These are phyloP conservation scores for Sicyos baderoa DNA, from an alignment of 306 rosid species.

Conservation along the genomic window DNA sequence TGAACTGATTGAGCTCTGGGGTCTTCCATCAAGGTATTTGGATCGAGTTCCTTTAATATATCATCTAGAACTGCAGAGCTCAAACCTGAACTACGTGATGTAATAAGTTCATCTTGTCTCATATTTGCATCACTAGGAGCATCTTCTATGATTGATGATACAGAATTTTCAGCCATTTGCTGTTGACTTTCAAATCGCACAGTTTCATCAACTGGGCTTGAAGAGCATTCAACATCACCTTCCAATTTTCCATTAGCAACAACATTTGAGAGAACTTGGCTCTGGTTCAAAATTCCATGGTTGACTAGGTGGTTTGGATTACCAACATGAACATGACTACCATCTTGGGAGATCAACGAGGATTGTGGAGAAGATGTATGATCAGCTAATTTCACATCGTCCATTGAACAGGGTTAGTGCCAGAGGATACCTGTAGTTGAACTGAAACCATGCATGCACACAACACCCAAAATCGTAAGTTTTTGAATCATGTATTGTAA, in stretches of 20 bases:
- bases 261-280: conserved; percentile 9
- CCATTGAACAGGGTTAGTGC: conserved; percentile 13
- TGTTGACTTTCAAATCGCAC: background rate
- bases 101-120: background rate
- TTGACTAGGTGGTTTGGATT: background rate
- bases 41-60: conserved; percentile 4
- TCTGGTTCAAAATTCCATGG: conserved; percentile 3
- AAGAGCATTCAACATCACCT: background rate
- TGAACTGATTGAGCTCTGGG: conserved; percentile 12
- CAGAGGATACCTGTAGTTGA: background rate
- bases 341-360: conserved; percentile 1
- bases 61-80: conserved; percentile 3
- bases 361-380: conserved; percentile 18
- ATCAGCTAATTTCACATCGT: conserved; percentile 17
- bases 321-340: background rate
- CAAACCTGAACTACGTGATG: background rate
- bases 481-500: background rate
- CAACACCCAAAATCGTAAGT: background rate
- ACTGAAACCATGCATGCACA: conserved; percentile 2
- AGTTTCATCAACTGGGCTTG: conserved; percentile 5
- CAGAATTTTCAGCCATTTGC: background rate
- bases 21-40: conserved; percentile 16
- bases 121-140: background rate
- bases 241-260: conserved; percentile 6
- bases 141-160: background rate